Base-by-base conservation (phyloP, 345 rosid genomes). In the Salix caprea region DNA sequence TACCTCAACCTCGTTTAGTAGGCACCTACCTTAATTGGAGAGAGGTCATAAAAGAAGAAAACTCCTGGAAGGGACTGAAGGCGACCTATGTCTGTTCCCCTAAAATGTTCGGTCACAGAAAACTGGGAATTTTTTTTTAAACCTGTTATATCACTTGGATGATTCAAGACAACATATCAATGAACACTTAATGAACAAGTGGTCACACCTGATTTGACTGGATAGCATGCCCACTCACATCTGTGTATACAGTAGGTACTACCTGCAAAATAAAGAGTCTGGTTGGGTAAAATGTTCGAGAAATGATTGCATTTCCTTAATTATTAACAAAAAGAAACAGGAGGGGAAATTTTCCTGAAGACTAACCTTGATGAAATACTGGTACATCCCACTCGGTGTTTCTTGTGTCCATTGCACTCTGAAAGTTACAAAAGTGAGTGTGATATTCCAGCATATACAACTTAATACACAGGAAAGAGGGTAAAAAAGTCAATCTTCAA, bases 21-120 rank as follows among this genome's bases (percentile, higher is more conserved):
- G 40, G 67, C 13, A 1, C 78, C 67, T 32, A 93, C 99, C 99
- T 96, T 96, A 76, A 96, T 93, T 19, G 99, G 98, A 72, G 99
- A 96, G 62, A 96, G 98, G 80, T 96, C 99, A 86, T 96, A 93
- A 80, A 93, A 91, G 92, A 96, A 91, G 92, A 93, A 96, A 69
- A 96, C 92, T 75, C 97, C 99, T 1, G 97, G 94, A 42, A 88
- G 88, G 60, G 96, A 79, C 79, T 91, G 97, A 34, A 93, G 87
- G 4, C 71, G 88, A 71, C 95, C 96, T 23, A 82, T 76, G 21
- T 90, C 95, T 48, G 88, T 83, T 67, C 80, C 80, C 83, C 87
- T 93, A 70, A 86, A 93, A 86, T 93, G 97, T 79, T 96, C 99
- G 5, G 98, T 93, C 19, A 92, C 99, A 9, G 99, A 96, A 82